phyloP scores from a whole-genome alignment of 331 rosid species.

The Prunus yedoensis region DNA sequence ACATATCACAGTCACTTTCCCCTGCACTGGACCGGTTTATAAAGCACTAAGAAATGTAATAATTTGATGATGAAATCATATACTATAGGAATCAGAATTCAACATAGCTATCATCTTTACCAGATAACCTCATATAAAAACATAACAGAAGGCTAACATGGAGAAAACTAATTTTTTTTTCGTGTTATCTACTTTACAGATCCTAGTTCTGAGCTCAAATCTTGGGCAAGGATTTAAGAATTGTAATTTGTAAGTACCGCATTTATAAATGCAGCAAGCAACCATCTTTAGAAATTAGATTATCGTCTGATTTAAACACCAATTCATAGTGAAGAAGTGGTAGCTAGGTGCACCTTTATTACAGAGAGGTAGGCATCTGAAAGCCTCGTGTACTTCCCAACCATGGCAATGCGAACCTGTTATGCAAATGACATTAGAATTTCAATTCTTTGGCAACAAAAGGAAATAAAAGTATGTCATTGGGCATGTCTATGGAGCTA shows the following conservation, averaged over 20 bases:
- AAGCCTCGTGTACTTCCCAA: constrained; percentile 91
- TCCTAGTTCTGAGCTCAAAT: not conserved
- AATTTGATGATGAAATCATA: too few relatives aligned
- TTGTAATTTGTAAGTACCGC: not conserved
- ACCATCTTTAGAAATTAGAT: too few relatives aligned
- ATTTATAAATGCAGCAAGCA: not conserved
- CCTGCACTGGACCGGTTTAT: not conserved
- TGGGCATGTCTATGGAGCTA: constrained; percentile 11
- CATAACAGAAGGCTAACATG: not conserved
- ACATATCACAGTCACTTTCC: not conserved
- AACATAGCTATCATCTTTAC: not conserved
- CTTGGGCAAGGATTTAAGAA: not conserved
- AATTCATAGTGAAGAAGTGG: constrained; percentile 4
- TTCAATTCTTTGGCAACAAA: constrained; percentile 18
- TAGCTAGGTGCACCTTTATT: constrained; percentile 49
- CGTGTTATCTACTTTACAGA: too few relatives aligned
- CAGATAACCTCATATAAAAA: not conserved
- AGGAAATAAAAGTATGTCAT: not conserved
- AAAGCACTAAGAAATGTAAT: not conserved
- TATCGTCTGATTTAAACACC: not conserved
- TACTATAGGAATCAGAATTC: too few relatives aligned
- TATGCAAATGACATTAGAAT: constrained; percentile 13
- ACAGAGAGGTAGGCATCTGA: constrained; percentile 96
- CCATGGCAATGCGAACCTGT: constrained; percentile 95
- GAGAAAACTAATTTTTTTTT: too few relatives aligned